Base-by-base conservation (phyloP, 176 grass and related monocot species). In the Coix lacrymajobi region DNA sequence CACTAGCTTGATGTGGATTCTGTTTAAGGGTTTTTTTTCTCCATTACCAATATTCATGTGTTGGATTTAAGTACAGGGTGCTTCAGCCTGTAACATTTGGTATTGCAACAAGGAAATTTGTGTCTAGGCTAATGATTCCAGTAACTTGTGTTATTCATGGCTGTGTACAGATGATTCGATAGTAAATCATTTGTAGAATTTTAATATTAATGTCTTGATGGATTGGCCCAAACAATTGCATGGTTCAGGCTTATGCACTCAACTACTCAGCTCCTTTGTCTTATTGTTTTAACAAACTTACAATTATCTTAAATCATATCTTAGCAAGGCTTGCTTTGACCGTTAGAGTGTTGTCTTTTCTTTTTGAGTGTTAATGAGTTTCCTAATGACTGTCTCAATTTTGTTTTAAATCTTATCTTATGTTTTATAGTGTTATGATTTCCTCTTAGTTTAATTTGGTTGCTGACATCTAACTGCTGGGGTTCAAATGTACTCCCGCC, bases 241-340 rank as follows among this genome's bases (percentile, higher is more conserved):
- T 2, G 11, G 52, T 69, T 37, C 58, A 7, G 26, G 75, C 36
- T 75, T 65, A 61, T 48, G 56, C 74, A 80, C 22, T 48, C 60
- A 71, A 26, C 30, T 68, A 41, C 63, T 79, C 41, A 34, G 11
- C 6, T 79, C 22, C 76, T 32, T 15, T 66, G 61, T 46, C 31
- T 5, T 79, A 58, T 58, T 54, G n/a, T 70, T 70, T 83, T 83
- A 66, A 22, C 32, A 26, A 43, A 71, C 34, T 15, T 28, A 78
- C 46, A 25, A 46, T 65, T 72, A 10, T 6, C 19, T n/a, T 32
- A 58, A 66, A 34, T 14, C 30, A 72, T 81, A 54, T 43, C 15
- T 74, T 75, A 36, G 13, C 34, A 31, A 37, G 26, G 12, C 4
- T 62, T 57, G 2, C 13, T 66, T 40, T 33, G 37, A 33, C 28